Base-by-base conservation (phyloP, 1,284 basidiomycete species). In the Tylopilus orsonianus region DNA sequence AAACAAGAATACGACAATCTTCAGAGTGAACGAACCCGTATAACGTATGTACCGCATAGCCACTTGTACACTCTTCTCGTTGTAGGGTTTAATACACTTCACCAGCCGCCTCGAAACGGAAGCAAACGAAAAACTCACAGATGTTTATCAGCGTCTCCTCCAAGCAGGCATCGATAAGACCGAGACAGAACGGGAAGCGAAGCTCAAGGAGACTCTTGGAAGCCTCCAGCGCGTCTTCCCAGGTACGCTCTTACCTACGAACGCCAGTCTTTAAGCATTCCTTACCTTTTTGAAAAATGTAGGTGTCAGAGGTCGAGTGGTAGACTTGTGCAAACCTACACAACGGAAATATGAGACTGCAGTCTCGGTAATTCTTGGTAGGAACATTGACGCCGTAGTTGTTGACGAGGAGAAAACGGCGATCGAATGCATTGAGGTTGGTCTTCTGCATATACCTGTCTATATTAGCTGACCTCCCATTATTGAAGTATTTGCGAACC, bases 361-460 rank as follows among this genome's bases (percentile, higher is more conserved):
- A 0, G 91, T 99, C n/a, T 85, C 87, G 9, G 93, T 95, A n/a
- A 85, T 97, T 14, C 78, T 99, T 2, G 97, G 96, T 0, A 80
- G 95, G 49, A 95, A 99, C 66, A 88, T 95, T 44, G 96, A 99
- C 59, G 90, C 95, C 2, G 83, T 99, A 47, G 90, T 99, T 2
- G 95, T 99, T 1, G 95, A 98, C 60, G 86, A 93, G 58, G 94
- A 99, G 73, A 93, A 91, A 71, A 95, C 92, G 0, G 97, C 93
- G 2, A 97, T 98, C 54, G 93, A 96, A 61, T 99, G 97, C 69
- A 97, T 99, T 61, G 91, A 96, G 75, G 90, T 90, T 55, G 33
- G 70, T 63, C 13, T 14, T 23, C 8, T 26, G 39, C 24, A 8
- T 19, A 41, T 10, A 30, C 36, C 27, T 48, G 5, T 38, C 14